phyloP scores from a whole-genome alignment of 2,329 filamentous ascomycete genomes.

The Epichloe sibirici region DNA sequence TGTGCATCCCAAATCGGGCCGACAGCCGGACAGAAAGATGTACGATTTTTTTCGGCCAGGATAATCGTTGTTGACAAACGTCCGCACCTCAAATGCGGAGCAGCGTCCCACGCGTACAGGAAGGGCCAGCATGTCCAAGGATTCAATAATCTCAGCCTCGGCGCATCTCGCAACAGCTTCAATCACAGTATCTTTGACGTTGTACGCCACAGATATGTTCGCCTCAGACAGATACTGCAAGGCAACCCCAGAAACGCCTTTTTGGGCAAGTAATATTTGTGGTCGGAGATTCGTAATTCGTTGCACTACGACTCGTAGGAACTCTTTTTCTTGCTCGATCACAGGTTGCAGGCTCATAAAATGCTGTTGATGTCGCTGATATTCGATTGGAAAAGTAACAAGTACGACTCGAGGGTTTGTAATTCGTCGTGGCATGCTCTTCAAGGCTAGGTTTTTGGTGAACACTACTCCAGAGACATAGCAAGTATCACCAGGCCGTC shows the following conservation, averaged over 20 bases:
- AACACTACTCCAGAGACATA: constrained; percentile 97
- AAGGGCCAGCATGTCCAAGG: constrained; percentile 79
- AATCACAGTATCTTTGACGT: constrained; percentile 91
- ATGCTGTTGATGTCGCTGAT: constrained; percentile 73
- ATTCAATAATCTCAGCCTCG: constrained; percentile 85
- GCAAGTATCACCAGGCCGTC: constrained; percentile 79
- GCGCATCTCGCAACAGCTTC: constrained; percentile 90
- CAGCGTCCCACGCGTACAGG: constrained; percentile 64
- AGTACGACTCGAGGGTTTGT: constrained; percentile 77
- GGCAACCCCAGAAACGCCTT: constrained; percentile 82
- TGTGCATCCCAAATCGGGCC: constrained; percentile 83
- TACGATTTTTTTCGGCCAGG: constrained; percentile 80
- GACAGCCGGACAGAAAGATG: constrained; percentile 85
- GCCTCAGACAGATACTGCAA: constrained; percentile 78
- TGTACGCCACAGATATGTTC: constrained; percentile 87
- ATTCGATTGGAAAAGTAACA: constrained; percentile 90
- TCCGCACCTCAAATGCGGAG: constrained; percentile 87
- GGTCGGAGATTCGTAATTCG: constrained; percentile 79
- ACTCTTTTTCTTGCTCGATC: constrained; percentile 92
- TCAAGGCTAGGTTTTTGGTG: constrained; percentile 90
- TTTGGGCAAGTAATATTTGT: constrained; percentile 80
- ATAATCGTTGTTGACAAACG: constrained; percentile 70
- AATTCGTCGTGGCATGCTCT: constrained; percentile 88
- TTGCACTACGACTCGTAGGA: constrained; percentile 79
- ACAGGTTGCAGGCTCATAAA: constrained; percentile 98